These are phyloP conservation scores for Talaromyces sp. DNA, from an alignment of 2,329 filamentous ascomycete genomes.

Conservation along the genomic window DNA sequence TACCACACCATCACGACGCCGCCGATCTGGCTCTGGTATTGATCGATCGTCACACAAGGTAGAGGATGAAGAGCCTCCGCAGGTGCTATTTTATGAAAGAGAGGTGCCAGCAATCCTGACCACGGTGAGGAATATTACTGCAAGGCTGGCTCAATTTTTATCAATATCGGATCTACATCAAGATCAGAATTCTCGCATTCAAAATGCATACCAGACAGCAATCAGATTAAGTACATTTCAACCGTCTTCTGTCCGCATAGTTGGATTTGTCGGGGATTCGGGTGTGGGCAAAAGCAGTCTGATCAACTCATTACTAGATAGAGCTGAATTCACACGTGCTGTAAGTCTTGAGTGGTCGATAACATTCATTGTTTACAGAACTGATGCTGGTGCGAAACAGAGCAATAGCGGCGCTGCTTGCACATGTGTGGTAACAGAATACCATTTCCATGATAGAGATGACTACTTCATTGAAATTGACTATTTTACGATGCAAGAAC, in stretches of 20 bases:
- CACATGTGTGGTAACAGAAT: constrained; percentile 8
- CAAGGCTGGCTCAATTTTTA: background rate
- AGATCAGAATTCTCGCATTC: constrained; percentile 1
- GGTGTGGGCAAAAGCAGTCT: constrained; percentile 8
- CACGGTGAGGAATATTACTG: background rate
- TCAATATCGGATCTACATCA: background rate
- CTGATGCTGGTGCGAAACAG: constrained; percentile 1
- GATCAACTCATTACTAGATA: constrained; percentile 9
- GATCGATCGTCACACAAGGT: background rate
- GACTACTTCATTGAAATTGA: constrained; percentile 5
- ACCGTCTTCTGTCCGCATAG: constrained; percentile 2
- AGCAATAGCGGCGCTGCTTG: constrained; percentile 7
- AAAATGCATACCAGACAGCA: constrained; percentile 2
- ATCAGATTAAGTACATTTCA: constrained; percentile 3
- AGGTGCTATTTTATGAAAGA: constrained; percentile 1
- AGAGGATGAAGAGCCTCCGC: constrained; percentile 7
- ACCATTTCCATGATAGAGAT: constrained; percentile 7
- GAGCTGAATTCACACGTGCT: constrained; percentile 4
- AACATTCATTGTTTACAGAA: background rate
- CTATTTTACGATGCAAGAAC: constrained; percentile 3
- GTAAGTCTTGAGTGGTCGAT: background rate
- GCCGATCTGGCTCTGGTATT: constrained; percentile 1
- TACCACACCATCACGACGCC: background rate
- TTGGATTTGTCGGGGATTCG: constrained; percentile 7
- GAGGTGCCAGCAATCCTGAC: background rate